phyloP scores from a whole-genome alignment of 2,329 filamentous ascomycete genomes.

The Fusarium torreyae region DNA sequence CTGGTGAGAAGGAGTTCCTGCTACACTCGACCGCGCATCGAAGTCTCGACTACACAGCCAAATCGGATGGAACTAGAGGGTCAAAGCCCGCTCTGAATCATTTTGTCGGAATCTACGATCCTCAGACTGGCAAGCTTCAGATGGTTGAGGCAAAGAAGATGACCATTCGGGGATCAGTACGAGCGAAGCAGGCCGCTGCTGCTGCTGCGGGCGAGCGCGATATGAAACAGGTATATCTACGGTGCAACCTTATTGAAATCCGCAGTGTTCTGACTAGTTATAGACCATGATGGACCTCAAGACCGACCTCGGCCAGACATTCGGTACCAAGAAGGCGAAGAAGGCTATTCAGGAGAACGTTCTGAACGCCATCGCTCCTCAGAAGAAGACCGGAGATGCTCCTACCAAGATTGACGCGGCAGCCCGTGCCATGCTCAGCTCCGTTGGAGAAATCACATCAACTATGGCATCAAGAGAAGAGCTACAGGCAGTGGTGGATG shows the following conservation, averaged over 20 bases:
- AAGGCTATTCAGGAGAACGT: slow-evolving; percentile 80
- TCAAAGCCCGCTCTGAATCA: slow-evolving; percentile 66
- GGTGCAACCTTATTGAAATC: not conserved
- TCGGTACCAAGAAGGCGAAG: slow-evolving; percentile 89
- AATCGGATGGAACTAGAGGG: slow-evolving; percentile 60
- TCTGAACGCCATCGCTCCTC: slow-evolving; percentile 77
- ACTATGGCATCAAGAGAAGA: slow-evolving; percentile 78
- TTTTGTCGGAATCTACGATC: slow-evolving; percentile 76
- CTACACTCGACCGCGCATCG: slow-evolving; percentile 71
- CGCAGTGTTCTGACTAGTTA: slow-evolving; percentile 43
- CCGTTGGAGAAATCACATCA: slow-evolving; percentile 73
- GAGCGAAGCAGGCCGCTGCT: slow-evolving; percentile 67
- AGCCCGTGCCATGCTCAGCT: slow-evolving; percentile 72
- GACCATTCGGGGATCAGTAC: slow-evolving; percentile 70
- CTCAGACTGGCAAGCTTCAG: slow-evolving; percentile 70
- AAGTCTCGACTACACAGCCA: slow-evolving; percentile 72
- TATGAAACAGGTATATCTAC: slow-evolving; percentile 48
- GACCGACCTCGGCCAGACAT: slow-evolving; percentile 81
- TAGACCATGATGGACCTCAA: slow-evolving; percentile 74
- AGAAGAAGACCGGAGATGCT: slow-evolving; percentile 53
- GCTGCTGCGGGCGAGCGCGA: slow-evolving; percentile 60
- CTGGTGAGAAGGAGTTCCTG: slow-evolving; percentile 64
- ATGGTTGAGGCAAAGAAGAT: slow-evolving; percentile 76
- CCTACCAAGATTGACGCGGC: slow-evolving; percentile 69
- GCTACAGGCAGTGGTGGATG: slow-evolving; percentile 75